Conservation (phyloP, 208 protist genomes). For the Leptomonas pyrrhocoris region DNA sequence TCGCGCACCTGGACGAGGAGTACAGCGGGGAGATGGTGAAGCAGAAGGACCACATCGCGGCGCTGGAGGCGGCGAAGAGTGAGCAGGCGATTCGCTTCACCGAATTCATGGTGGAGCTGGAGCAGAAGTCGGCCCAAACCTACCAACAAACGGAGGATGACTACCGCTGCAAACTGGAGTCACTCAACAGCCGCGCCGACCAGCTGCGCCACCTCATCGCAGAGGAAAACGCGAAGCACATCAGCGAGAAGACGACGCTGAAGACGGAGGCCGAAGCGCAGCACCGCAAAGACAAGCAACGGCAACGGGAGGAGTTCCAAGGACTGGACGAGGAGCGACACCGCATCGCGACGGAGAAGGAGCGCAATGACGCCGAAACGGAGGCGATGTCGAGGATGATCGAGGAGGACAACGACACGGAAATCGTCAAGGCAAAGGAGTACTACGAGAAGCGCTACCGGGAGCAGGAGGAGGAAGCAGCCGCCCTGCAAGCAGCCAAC, state of each 20-base stretch:
- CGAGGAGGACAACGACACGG: conserved; percentile 95
- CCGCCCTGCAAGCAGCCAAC: conserved; percentile 90
- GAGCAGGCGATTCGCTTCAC: conserved; percentile 96
- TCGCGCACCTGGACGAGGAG: conserved; percentile 89
- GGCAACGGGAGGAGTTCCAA: conserved; percentile 48
- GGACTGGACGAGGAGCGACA: conserved; percentile 72
- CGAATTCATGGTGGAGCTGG: conserved; percentile 91
- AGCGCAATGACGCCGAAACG: conserved; percentile 76
- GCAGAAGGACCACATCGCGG: conserved; percentile 71
- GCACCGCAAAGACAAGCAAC: conserved; percentile 49
- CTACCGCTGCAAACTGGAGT: conserved; percentile 93
- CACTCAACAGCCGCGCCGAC: conserved; percentile 75
- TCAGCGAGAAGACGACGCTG: conserved; percentile 54
- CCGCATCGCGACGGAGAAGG: conserved; percentile 61
- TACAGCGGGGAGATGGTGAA: conserved; percentile 74
- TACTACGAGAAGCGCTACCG: conserved; percentile 92
- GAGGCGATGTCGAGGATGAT: conserved; percentile 89
- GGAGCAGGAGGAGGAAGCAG: conserved; percentile 87
- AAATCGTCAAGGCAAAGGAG: conserved; percentile 94
- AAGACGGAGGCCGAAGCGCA: conserved; percentile 45
- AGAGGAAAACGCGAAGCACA: conserved; percentile 67
- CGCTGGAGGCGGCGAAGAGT: conserved; percentile 86
- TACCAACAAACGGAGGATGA: conserved; percentile 81
- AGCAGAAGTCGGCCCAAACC: conserved; percentile 66
- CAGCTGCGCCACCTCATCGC: conserved; percentile 79